Base-by-base conservation (phyloP, 2,329 filamentous ascomycete species). In the Apiospora phragmitis region DNA sequence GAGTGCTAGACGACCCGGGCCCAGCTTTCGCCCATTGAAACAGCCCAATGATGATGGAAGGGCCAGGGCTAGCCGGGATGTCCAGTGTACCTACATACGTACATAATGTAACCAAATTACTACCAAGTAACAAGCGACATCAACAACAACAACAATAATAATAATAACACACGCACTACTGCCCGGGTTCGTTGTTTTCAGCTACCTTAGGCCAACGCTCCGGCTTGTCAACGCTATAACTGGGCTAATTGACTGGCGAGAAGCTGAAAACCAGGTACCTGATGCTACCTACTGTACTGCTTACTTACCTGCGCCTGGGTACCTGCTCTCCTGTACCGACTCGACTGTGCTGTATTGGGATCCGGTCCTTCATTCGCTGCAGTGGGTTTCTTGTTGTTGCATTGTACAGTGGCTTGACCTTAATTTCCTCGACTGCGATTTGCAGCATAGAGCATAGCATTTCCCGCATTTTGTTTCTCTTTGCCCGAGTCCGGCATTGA, bases 391-490 rank as follows among this genome's bases (percentile, higher is more conserved):
- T 62, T 38, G 32, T 62, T 62, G 55, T 62, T 21, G 55, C 32
- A 35, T 35, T 38, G 32, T 62, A 62, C 55, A 38, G 55, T 62
- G 55, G 55, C 55, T 21, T n/a, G 55, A 12, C 55, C 21, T 62
- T 62, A 62, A 62, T 62, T 38, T 62, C 55, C 55, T 62, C 55
- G n/a, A 62, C 55, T 62, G 55, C 55, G 55, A 62, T 62, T 62
- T 11, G 55, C 55, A 62, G 55, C 55, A 62, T 62, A 32, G n/a
- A n/a, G 45, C 45, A 49, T 49, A 16, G 32, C 55, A 62, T 62
- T 9, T 62, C 21, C 55, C 55, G 55, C 55, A 62, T 62, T n/a
- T 62, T 62, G 29, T 62, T 38, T 62, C 55, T 62, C 55, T 62
- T 32, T 62, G 29, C 55, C 55, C 55, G 32, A 62, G 55, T n/a